phyloP scores from a whole-genome alignment of 1,139 yeast species.

The Arxiozyma slooffiae region DNA sequence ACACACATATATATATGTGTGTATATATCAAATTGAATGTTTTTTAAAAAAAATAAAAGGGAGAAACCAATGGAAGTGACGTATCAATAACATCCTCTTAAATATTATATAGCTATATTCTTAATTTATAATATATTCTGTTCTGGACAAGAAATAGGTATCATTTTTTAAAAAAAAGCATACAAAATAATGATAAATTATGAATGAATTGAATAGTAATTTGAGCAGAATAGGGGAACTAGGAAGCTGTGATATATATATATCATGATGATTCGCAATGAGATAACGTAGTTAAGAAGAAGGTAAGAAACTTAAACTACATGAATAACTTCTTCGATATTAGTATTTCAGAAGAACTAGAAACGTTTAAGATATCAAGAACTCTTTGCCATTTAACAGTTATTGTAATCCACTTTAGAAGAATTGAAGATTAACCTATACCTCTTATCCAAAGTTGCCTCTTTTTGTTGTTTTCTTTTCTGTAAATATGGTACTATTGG shows the following conservation, averaged over 20 bases:
- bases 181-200: no score
- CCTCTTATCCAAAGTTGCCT: neutral
- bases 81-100: neutral
- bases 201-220: no score
- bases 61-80: neutral
- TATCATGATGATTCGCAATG: neutral
- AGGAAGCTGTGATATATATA: no score
- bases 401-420: no score
- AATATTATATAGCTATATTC: no score
- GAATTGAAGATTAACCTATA: neutral
- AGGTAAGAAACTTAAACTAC: no score
- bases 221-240: no score
- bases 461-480: no score
- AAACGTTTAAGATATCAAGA: neutral
- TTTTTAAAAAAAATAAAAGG: neutral
- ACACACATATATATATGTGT: conserved; percentile 4
- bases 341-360: neutral
- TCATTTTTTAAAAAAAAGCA: no score
- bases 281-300: no score
- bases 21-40: neutral
- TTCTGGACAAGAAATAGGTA: neutral
- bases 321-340: neutral
- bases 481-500: neutral
- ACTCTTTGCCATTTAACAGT: neutral
- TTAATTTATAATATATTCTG: no score